phyloP scores from a whole-genome alignment of 108 stramenopile species.

The Pseudonitzschia multiseries region DNA sequence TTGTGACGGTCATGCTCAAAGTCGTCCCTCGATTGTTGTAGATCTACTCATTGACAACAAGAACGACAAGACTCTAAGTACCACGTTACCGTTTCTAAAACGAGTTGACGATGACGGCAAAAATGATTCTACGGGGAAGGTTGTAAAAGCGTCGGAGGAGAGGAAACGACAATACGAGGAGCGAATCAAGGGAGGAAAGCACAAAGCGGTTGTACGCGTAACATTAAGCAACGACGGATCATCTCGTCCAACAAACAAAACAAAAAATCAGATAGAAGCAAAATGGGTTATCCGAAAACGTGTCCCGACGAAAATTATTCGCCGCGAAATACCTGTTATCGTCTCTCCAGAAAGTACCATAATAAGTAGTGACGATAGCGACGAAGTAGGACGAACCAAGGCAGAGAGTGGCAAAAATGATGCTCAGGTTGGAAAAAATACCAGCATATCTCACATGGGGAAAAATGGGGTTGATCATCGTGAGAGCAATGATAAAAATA shows the following conservation, averaged over 20 bases:
- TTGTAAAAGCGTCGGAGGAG: slow-evolving; percentile 23
- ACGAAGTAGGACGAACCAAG: background rate
- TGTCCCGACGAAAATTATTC: slow-evolving; percentile 41
- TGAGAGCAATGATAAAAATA: background rate
- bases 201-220: slow-evolving; percentile 49
- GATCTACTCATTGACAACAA: slow-evolving; percentile 52
- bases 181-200: slow-evolving; percentile 50
- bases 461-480: slow-evolving; percentile 14
- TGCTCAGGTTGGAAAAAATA: background rate
- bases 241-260: background rate
- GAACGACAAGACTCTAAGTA: slow-evolving; percentile 15
- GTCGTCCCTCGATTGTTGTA: slow-evolving; percentile 23
- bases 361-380: background rate
- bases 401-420: background rate
- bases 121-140: background rate
- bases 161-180: slow-evolving; percentile 44
- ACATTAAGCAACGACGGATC: slow-evolving; percentile 24
- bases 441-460: slow-evolving; percentile 10
- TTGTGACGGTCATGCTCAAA: slow-evolving; percentile 1
- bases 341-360: background rate
- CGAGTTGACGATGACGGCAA: slow-evolving; percentile 35
- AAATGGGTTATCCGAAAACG: slow-evolving; percentile 70
- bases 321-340: background rate
- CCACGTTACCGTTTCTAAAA: slow-evolving; percentile 44
- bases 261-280: slow-evolving; percentile 10